Conservation (phyloP, 2,329 filamentous ascomycete genomes). For the Purpureocillium takamizusanense region DNA sequence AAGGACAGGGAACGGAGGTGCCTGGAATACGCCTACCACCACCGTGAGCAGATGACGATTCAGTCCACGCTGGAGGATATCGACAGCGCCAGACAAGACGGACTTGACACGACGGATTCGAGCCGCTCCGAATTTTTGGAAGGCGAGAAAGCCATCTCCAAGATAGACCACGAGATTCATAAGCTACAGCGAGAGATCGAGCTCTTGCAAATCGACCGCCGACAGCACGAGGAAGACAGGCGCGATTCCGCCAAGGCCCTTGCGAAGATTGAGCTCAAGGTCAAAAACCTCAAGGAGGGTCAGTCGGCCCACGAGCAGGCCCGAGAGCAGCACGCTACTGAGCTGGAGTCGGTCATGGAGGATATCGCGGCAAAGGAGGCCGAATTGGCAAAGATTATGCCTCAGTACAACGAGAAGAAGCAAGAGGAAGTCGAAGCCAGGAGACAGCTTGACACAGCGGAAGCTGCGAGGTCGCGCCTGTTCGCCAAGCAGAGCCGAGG, state of each 20-base stretch:
- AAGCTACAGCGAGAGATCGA: slow-evolving; percentile 76
- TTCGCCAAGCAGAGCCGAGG: slow-evolving; percentile 89
- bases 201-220: slow-evolving; percentile 73
- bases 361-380: slow-evolving; percentile 69
- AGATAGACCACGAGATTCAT: slow-evolving; percentile 70
- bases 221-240: slow-evolving; percentile 82
- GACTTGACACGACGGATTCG: slow-evolving; percentile 75
- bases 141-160: slow-evolving; percentile 69
- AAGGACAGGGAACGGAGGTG: slow-evolving; percentile 89
- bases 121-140: slow-evolving; percentile 68
- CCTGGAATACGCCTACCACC: slow-evolving; percentile 89
- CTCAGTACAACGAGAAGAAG: slow-evolving; percentile 66
- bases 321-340: slow-evolving; percentile 59
- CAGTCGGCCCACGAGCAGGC: slow-evolving; percentile 70
- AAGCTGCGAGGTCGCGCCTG: slow-evolving; percentile 66
- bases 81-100: slow-evolving; percentile 71
- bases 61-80: slow-evolving; percentile 71
- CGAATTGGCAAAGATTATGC: slow-evolving; percentile 66
- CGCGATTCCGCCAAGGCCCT: slow-evolving; percentile 69
- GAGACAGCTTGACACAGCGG: slow-evolving; percentile 64
- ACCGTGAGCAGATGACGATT: slow-evolving; percentile 77
- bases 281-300: slow-evolving; percentile 74
- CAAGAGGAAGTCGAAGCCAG: slow-evolving; percentile 63
- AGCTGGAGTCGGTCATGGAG: slow-evolving; percentile 61
- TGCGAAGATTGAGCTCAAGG: slow-evolving; percentile 78